Evolutionary conservation across 495 filamentous ascomycete genomes (phyloP), one percentile per base, ranked within the genome.

Genomic region (Halenospora varia): DNA sequence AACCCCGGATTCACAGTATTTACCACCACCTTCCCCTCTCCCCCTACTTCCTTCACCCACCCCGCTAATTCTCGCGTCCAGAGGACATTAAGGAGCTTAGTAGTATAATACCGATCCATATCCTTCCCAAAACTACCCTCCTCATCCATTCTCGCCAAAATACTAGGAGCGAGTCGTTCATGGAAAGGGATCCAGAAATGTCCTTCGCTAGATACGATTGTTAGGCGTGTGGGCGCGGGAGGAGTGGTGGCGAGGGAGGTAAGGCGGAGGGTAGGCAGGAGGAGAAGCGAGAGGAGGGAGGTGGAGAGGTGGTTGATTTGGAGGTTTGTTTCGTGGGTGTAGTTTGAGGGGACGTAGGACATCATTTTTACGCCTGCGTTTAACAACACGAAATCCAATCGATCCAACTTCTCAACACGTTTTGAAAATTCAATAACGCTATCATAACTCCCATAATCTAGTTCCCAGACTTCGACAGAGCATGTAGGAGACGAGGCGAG

Each of bases 61-160:
- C 73, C 78, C 62, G 86, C 82, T 24, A 96, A 68, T 67, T 92
- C 86, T 62, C 88, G 87, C 71, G 95, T 90, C 91, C 96, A 92
- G 77, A 92, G 81, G 65, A 84, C 68, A 25, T 95, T 93, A 44
- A 96, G 75, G 25, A 86, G 92, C 71, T 96, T 92, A 39, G 93
- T 76, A 20, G 91, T 90, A 70, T 97, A 92, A 68, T 97, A 93
- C 3, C 92, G 93, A 20, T 93, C 85, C 70, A 96, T 96, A 53
- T 92, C 84, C 68, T 97, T 96, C 52, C 96, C 81, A 26, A 92
- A 78, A 56, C 9, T 40, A 9, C n/a, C 35, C n/a, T 40, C n/a
- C 35, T 40, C 35, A n/a, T 40, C 35, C 35, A 40, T 40, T 9
- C 35, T 9, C 35, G 35, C n/a, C 35, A 40, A n/a, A n/a, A 40